Conservation (phyloP, 2,329 filamentous ascomycete genomes). For the Stylonectria norvegica region DNA sequence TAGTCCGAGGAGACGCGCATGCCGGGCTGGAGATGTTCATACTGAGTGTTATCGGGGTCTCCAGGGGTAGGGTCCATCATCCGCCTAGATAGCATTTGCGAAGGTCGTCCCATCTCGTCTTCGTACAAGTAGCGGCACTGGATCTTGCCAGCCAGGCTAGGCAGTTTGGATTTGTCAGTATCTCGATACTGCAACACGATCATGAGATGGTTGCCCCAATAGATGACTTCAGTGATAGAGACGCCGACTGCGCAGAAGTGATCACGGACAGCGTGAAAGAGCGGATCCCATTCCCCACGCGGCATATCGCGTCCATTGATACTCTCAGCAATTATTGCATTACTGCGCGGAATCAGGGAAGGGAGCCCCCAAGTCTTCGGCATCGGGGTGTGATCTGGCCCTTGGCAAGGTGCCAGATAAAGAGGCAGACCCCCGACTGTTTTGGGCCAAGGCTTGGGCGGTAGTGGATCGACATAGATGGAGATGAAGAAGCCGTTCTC, state of each 20-base stretch:
- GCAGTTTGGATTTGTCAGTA: constrained; percentile 1
- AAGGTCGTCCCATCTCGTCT: constrained; percentile 4
- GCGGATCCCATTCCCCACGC: not conserved
- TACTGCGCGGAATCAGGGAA: not conserved
- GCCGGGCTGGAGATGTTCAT: not conserved
- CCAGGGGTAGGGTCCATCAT: not conserved
- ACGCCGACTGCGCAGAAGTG: constrained; percentile 2
- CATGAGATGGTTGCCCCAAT: constrained; percentile 1
- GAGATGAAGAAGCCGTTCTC: constrained; percentile 1
- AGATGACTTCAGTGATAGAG: constrained; percentile 3
- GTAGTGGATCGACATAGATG: not conserved
- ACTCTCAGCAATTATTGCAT: constrained; percentile 1
- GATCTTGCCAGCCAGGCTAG: not conserved
- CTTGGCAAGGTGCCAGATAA: not conserved
- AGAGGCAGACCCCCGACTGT: constrained; percentile 3
- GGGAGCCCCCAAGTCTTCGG: not conserved
- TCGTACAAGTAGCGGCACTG: not conserved
- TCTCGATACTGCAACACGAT: constrained; percentile 3
- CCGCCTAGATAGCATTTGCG: not conserved
- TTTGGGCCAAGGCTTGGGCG: constrained; percentile 6
- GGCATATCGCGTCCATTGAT: constrained; percentile 1
- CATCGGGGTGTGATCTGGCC: not conserved
- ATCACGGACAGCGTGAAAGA: constrained; percentile 1
- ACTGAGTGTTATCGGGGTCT: constrained; percentile 2
- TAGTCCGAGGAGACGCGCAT: not conserved